Base-by-base conservation (phyloP, 768 basidiomycete genomes). In the Fomitopsis serialis region DNA sequence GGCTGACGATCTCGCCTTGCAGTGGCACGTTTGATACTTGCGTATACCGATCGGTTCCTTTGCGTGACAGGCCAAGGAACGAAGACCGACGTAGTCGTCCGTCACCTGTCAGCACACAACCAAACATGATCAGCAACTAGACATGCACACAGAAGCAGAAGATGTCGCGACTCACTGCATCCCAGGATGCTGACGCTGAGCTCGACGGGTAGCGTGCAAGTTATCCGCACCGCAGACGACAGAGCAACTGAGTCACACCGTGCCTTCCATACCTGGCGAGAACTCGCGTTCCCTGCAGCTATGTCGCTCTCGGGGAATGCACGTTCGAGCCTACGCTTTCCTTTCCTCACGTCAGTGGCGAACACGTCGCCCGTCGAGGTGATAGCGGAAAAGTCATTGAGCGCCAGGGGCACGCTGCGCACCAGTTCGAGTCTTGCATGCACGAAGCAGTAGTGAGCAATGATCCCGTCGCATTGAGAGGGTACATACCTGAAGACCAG, bases 111-210 rank as follows among this genome's bases (percentile, higher is more conserved):
- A 25, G 29, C 29, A 11, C 29, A 11, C 29, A 11, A 11, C 29
- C 29, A 32, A 11, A 32, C 29, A 32, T 11, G 29, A 32, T 32
- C 6, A 11, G 29, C 11, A 32, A 5, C 6, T 32, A 32, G 29
- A 32, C n/a, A n/a, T n/a, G n/a, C 34, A 35, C 3, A 19, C 9
- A 29, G 21, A 40, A 45, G 6, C 17, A 10, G n/a, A 43, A 12
- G 9, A 23, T 32, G n/a, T n/a, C n/a, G n/a, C 22, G 7, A 42
- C 66, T 6, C 45, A 67, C 66, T 58, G 35, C 55, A 60, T 1
- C 90, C 92, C 44, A 85, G 68, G 32, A 92, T 58, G 23, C 93
- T 71, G 0, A 67, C 51, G 34, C 82, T 78, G 0, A 80, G 66
- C 43, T 83, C 82, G 8, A 92, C 63, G 4, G 85, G 82, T 25